A percentile compares a stretch with the other conserved stretches of the same genome.
Evolutionary conservation across 257 asterid genomes (phyloP).

Genomic region (Paulownia fortunei): DNA sequence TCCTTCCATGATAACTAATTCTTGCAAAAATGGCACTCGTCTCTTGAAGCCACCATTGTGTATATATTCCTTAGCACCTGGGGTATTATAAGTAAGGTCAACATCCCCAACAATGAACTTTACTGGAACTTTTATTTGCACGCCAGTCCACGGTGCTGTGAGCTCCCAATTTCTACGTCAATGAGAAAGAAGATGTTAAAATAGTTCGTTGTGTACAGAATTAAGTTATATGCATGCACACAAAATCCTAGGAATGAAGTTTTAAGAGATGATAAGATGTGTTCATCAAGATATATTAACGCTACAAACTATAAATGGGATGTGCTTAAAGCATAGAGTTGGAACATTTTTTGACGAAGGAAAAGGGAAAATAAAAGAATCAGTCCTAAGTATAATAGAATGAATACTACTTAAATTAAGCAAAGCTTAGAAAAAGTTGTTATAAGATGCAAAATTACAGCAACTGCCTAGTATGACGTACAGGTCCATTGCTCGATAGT

Average conservation of each 20-base stretch:
- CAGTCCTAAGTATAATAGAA: background rate
- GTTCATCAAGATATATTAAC: background rate
- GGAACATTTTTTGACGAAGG: no score
- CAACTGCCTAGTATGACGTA: conserved; percentile 44
- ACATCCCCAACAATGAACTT: conserved; percentile 87
- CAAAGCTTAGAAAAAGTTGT: background rate
- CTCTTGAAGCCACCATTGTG: conserved; percentile 69
- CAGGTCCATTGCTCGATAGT: conserved; percentile 89
- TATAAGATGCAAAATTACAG: background rate
- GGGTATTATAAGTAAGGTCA: conserved; percentile 68
- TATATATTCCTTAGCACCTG: conserved; percentile 75
- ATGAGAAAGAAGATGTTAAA: background rate
- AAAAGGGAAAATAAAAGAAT: no score
- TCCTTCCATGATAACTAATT: conserved; percentile 79
- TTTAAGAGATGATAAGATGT: no score
- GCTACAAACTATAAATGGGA: background rate
- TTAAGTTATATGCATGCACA: no score
- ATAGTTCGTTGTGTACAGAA: background rate
- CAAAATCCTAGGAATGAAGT: no score
- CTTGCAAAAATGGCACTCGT: conserved; percentile 76
- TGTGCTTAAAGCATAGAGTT: background rate
- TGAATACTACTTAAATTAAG: background rate
- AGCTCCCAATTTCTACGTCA: conserved; percentile 87
- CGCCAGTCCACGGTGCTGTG: conserved; percentile 64
- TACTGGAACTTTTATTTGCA: conserved; percentile 79